Percentiles rank a stretch among this genome's conserved stretches.
Evolutionary conservation across 352 stramenopile species (phyloP).

Genomic region (Pseudoperonospora humuli): DNA sequence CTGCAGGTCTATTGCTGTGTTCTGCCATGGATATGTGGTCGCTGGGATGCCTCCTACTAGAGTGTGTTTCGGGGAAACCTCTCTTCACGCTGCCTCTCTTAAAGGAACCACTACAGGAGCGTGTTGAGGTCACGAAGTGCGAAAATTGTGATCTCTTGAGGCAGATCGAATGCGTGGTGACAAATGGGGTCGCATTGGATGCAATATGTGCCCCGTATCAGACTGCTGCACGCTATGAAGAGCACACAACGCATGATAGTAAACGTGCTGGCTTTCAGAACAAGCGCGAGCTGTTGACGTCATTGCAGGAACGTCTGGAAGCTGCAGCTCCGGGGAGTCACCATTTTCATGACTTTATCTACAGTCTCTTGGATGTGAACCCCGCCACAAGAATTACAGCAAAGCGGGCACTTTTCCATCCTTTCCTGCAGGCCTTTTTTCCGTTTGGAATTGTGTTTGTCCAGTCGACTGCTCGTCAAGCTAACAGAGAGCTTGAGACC

Average conservation of each 20-base stretch:
- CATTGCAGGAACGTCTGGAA: slow-evolving; percentile 26
- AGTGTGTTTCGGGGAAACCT: slow-evolving; percentile 48
- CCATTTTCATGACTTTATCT: slow-evolving; percentile 50
- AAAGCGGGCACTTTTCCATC: slow-evolving; percentile 47
- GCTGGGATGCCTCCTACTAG: slow-evolving; percentile 59
- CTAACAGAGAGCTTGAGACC: background rate
- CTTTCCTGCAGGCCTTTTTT: slow-evolving; percentile 63
- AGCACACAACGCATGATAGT: background rate
- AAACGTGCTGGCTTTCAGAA: slow-evolving; percentile 9
- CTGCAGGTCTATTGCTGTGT: slow-evolving; percentile 45
- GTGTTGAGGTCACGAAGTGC: slow-evolving; percentile 1
- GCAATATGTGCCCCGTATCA: slow-evolving; percentile 19
- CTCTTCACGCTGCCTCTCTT: slow-evolving; percentile 37
- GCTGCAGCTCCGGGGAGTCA: slow-evolving; percentile 15
- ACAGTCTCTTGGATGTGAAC: slow-evolving; percentile 41
- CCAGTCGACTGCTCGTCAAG: slow-evolving; percentile 1
- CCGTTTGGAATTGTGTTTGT: slow-evolving; percentile 56
- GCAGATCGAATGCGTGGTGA: slow-evolving; percentile 39
- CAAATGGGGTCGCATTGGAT: slow-evolving; percentile 19
- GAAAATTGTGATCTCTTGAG: slow-evolving; percentile 35
- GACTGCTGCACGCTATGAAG: slow-evolving; percentile 19
- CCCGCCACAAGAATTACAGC: slow-evolving; percentile 37
- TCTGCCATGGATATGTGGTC: slow-evolving; percentile 75
- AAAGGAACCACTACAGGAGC: slow-evolving; percentile 7
- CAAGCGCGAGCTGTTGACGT: background rate